Conservation (phyloP, 164 flowering plant genomes). For the Magnolia changhungtana region DNA sequence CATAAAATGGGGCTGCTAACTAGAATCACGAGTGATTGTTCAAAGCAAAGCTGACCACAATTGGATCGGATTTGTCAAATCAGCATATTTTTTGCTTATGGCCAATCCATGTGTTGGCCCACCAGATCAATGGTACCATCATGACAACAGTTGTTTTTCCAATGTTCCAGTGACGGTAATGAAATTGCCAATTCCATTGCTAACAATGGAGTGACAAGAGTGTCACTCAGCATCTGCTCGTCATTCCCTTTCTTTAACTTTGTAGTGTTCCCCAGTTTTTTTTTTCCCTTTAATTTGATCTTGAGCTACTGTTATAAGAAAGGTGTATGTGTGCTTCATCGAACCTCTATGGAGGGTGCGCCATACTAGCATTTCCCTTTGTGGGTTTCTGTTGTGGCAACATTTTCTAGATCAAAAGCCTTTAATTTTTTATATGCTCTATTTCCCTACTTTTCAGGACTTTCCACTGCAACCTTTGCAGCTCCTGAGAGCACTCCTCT, state of each 20-base stretch:
- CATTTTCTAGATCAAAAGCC: not conserved
- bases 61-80: not conserved
- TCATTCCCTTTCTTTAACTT: not conserved
- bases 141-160: not conserved
- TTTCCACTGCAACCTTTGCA: conserved; percentile 15
- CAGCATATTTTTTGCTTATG: not conserved
- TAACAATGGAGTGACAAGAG: not conserved
- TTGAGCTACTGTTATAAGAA: not conserved
- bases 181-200: not conserved
- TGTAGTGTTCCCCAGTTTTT: not conserved
- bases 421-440: not conserved
- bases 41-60: not conserved
- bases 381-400: not conserved
- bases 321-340: not conserved
- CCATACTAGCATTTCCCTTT: not conserved
- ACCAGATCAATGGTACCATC: not conserved
- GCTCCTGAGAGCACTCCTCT: conserved; percentile 60
- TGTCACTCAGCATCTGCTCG: not conserved
- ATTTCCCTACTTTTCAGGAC: conserved; percentile 27
- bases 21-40: not conserved
- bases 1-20: not conserved
- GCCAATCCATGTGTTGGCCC: not conserved
- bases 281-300: not conserved
- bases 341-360: not conserved
- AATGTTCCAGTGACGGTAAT: not conserved